Conservation (phyloP, 2,329 filamentous ascomycete species). For the Calonectria honghensis region DNA sequence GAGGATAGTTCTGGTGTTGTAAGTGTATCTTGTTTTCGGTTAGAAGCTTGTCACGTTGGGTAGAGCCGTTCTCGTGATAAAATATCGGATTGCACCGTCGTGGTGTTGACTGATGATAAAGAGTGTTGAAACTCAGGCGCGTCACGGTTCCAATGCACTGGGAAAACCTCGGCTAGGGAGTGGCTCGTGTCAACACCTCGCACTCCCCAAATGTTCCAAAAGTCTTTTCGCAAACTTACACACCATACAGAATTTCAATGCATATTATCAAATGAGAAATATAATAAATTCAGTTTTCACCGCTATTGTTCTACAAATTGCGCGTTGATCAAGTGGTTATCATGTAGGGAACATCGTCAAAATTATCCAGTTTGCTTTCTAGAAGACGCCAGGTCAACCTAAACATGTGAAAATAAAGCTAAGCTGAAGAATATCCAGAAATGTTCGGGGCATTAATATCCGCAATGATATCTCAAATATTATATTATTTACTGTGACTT, state of each 20-base stretch:
- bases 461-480: no score
- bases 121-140: constrained; percentile 32
- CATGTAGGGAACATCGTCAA: no score
- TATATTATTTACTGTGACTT: not conserved
- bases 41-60: constrained; percentile 4
- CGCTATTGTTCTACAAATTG: not conserved
- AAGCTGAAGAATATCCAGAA: not conserved
- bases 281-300: no score
- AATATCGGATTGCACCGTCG: no score
- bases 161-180: constrained; percentile 48
- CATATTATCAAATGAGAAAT: no score
- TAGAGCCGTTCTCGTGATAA: not conserved
- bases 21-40: not conserved
- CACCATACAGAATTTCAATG: no score
- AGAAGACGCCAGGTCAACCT: no score
- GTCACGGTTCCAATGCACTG: constrained; percentile 29
- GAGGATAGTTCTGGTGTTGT: not conserved
- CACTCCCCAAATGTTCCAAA: not conserved
- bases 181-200: not conserved
- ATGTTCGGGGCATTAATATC: not conserved
- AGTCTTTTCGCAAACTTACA: not conserved
- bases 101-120: not conserved
- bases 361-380: no score
- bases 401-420: not conserved
- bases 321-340: not conserved